Evolutionary conservation across 805 yeast species (phyloP), one percentile per base, ranked within the genome.

Genomic region (Zygotorulaspora danielsina): DNA sequence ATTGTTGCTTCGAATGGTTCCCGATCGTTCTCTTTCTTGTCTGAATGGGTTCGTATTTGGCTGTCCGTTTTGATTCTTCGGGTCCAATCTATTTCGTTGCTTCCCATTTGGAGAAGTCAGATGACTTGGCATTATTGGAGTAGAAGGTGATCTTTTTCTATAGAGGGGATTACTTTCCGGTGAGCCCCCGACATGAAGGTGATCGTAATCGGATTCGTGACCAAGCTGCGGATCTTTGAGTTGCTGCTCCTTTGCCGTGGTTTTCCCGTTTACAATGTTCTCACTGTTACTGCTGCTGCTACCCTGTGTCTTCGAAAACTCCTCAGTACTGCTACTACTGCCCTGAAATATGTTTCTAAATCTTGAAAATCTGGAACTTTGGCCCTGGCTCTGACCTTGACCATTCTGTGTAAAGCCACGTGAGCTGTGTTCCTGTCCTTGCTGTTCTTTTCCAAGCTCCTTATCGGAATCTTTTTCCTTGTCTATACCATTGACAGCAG

Each of bases 1-100:
- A 52, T 70, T 75, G 33, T 41, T 43, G 35, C 46, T 34, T 32
- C 46, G 42, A 15, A 36, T 36, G 7, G 46, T 38, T 10, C 36
- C 36, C 26, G 31, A 30, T 15, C 39, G 39, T 19, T 41, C 44
- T 24, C 36, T 34, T 4, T 38, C 42, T 9, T 26, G 30, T 13
- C 42, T 38, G 25, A 50, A 48, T 5, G 51, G 54, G 26, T 50
- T 50, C 10, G 39, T 34, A 34, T 34, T 41, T n/a, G 38, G 22
- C 19, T 31, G 32, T 2, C 41, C 36, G 4, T 29, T 20, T 24
- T 39, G 44, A 13, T 21, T 38, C 29, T 36, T 44, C 15, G 39
- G 34, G 11, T 40, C 47, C 19, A 38, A 39, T 24, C 35, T 40
- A 10, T 44, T 36, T 18, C 11, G 34, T 6, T 29, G 19, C 12